phyloP scores from a whole-genome alignment of 2,329 filamentous ascomycete genomes.

The Gnomoniopsis smithogilvyi region DNA sequence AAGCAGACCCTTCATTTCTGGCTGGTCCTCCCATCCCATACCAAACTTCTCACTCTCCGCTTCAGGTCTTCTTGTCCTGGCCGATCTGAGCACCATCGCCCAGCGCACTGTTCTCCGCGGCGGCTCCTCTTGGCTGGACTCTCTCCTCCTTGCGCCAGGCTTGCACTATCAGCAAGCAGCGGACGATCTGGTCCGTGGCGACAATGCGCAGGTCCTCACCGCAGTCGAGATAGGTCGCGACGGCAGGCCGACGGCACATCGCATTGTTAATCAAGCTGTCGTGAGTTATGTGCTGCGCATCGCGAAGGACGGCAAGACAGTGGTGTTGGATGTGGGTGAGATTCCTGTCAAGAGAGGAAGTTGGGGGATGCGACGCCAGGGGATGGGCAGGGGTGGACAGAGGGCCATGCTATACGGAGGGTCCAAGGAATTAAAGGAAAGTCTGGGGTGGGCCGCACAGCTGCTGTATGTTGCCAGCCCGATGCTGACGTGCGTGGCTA shows the following conservation, averaged over 20 bases:
- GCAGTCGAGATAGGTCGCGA: conserved; percentile 30
- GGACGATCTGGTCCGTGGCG: conserved; percentile 43
- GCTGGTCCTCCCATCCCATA: conserved; percentile 43
- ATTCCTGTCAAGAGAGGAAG: conserved; percentile 38
- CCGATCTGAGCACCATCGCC: conserved; percentile 54
- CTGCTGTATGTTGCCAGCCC: conserved; percentile 46
- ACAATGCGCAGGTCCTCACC: conserved; percentile 38
- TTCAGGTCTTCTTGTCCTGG: conserved; percentile 39
- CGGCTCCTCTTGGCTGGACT: conserved; percentile 54
- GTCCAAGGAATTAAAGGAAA: conserved; percentile 28
- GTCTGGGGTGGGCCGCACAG: conserved; percentile 40
- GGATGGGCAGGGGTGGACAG: conserved; percentile 15
- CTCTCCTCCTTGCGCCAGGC: conserved; percentile 56
- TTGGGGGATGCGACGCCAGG: conserved; percentile 27
- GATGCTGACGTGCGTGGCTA: conserved; percentile 40
- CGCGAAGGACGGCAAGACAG: conserved; percentile 51
- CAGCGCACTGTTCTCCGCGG: conserved; percentile 54
- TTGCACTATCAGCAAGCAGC: conserved; percentile 59
- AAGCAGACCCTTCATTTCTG: conserved; percentile 1
- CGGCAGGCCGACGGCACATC: conserved; percentile 30
- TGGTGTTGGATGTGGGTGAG: conserved; percentile 56
- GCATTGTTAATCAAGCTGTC: conserved; percentile 49
- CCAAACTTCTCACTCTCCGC: conserved; percentile 26
- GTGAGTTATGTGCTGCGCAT: conserved; percentile 53
- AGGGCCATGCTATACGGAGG: conserved; percentile 22